Evolutionary conservation across 2,329 filamentous ascomycete genomes (phyloP), one percentile per base, ranked within the genome.

Genomic region (Aspergillus terreus): DNA sequence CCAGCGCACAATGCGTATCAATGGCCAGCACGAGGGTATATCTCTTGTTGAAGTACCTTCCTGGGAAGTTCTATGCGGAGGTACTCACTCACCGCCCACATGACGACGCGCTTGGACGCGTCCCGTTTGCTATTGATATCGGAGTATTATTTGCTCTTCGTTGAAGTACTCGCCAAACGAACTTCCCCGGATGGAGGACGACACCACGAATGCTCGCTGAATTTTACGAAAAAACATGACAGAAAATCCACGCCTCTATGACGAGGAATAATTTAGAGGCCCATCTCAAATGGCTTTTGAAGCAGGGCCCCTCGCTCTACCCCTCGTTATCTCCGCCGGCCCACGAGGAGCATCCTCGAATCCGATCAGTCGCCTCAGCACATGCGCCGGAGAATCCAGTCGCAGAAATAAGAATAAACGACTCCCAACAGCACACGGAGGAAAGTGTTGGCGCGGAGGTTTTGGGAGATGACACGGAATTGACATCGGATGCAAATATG

Each of bases 221-320:
- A 25, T 30, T 32, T 38, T 27, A 36, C 38, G 25, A 21, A 48
- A 41, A 58, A 62, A 61, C 50, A 70, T 68, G 67, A 59, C 47
- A 42, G 47, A 11, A 12, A 58, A 52, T 56, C 62, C 27, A 64
- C 59, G 65, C 57, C 70, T 68, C 66, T 70, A 78, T 78, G 76
- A 77, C 76, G 65, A 76, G 69, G 61, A 71, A 75, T 65, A 78
- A 78, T 58, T 57, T 78, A 48, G 62, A 63, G 47, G 59, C 65
- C 58, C 74, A 76, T 64, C 68, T 78, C 52, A 65, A 70, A 66
- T 78, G 76, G 76, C 71, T 78, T 52, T 57, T 78, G 57, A 67
- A 66, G 52, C 70, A 67, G 66, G 68, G 67, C 60, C 67, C 63
- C 44, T 64, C 66, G 33, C 58, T 67, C 10, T 67, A 68, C 47